Conservation (phyloP, 2,329 filamentous ascomycete genomes). For the Purpureocillium takamizusanense region DNA sequence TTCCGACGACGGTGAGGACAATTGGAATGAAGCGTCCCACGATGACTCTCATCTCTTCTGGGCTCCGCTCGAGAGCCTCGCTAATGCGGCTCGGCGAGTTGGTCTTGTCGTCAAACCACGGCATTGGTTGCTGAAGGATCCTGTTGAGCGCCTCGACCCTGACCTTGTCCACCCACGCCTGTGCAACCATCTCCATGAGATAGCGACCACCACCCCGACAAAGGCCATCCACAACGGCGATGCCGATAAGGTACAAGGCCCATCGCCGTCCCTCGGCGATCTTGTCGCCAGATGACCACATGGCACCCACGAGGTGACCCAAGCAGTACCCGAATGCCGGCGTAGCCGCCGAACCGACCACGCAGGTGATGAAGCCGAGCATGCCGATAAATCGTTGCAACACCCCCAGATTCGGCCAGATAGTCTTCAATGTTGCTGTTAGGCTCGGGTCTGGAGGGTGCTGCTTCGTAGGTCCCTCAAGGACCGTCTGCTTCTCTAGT, state of each 20-base stretch:
- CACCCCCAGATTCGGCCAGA: conserved; percentile 57
- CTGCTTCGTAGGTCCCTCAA: no score
- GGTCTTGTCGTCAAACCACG: conserved; percentile 66
- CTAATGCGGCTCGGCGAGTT: conserved; percentile 57
- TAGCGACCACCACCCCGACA: conserved; percentile 60
- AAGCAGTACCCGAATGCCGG: conserved; percentile 72
- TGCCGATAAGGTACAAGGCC: conserved; percentile 58
- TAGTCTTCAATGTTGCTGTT: conserved; percentile 33
- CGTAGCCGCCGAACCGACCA: conserved; percentile 57
- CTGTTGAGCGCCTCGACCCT: conserved; percentile 58
- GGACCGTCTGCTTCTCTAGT: no score
- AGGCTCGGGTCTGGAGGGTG: not conserved
- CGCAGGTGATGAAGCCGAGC: conserved; percentile 49
- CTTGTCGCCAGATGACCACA: conserved; percentile 47
- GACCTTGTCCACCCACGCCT: conserved; percentile 68
- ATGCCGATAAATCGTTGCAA: conserved; percentile 45
- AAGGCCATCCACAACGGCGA: conserved; percentile 58
- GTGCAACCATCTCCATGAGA: conserved; percentile 60
- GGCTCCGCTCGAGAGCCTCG: conserved; percentile 68
- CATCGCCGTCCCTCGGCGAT: conserved; percentile 49
- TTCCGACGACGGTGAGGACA: conserved; percentile 55
- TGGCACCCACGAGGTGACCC: conserved; percentile 60
- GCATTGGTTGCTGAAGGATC: conserved; percentile 65
- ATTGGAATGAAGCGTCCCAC: conserved; percentile 70
- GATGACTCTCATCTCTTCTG: conserved; percentile 80